Conservation (phyloP, 192 early-diverging fungal genomes). For the Backusella tuberculispora region DNA sequence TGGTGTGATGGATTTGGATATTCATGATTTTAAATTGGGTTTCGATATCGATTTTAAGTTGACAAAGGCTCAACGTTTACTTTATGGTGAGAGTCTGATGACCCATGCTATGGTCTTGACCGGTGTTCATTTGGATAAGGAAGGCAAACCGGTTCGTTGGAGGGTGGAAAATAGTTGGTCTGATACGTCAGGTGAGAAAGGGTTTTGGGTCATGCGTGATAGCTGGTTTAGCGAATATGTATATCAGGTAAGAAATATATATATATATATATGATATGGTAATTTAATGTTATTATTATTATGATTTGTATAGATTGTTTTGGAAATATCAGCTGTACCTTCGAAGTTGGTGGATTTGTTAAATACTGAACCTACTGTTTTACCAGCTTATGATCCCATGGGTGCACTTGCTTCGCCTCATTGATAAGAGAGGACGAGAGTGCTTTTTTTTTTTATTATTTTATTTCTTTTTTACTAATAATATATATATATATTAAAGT, state of each 20-base stretch:
- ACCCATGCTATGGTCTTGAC: slow-evolving; percentile 85
- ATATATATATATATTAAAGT: no score
- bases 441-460: background rate
- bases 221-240: slow-evolving; percentile 80
- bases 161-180: slow-evolving; percentile 68
- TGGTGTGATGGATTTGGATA: slow-evolving; percentile 64
- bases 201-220: slow-evolving; percentile 79
- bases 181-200: slow-evolving; percentile 65
- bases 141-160: slow-evolving; percentile 72
- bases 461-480: no score
- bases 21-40: slow-evolving; percentile 67
- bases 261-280: background rate
- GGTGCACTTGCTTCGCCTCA: slow-evolving; percentile 58
- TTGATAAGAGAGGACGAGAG: background rate
- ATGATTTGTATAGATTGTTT: slow-evolving; percentile 56
- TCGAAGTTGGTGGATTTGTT: slow-evolving; percentile 64
- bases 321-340: slow-evolving; percentile 67
- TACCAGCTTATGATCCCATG: slow-evolving; percentile 82
- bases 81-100: slow-evolving; percentile 75
- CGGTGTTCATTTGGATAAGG: slow-evolving; percentile 69
- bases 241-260: slow-evolving; percentile 53
- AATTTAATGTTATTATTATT: background rate
- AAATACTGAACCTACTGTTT: slow-evolving; percentile 61
- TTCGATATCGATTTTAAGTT: slow-evolving; percentile 64
- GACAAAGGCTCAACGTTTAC: slow-evolving; percentile 70